phyloP scores from a whole-genome alignment of 192 early-diverging fungal species.

The Backusella parvicylindrica region DNA sequence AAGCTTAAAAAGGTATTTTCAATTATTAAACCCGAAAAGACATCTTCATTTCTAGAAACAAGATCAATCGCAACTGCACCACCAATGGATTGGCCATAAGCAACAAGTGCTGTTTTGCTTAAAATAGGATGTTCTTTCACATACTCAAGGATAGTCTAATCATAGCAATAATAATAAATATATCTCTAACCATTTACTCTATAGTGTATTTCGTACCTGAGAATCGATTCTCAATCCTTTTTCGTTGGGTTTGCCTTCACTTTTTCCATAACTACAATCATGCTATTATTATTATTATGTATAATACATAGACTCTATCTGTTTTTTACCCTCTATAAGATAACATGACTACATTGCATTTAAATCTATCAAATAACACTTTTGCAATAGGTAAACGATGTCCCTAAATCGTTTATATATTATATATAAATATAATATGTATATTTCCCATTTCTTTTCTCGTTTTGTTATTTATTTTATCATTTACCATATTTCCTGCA shows the following conservation, averaged over 20 bases:
- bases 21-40: constrained; percentile 78
- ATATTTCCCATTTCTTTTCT: too few species aligned
- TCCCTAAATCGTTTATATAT: constrained; percentile 48
- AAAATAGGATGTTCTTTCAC: constrained; percentile 72
- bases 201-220: constrained; percentile 41
- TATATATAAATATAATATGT: neutral
- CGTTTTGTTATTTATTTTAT: too few species aligned
- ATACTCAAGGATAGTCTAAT: constrained; percentile 79
- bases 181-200: neutral
- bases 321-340: constrained; percentile 88
- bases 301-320: too few species aligned
- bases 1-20: constrained; percentile 95
- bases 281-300: neutral
- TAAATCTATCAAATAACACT: constrained; percentile 57
- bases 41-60: constrained; percentile 72
- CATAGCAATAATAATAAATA: too few species aligned
- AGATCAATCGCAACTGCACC: constrained; percentile 93
- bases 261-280: constrained; percentile 70
- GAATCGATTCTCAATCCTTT: constrained; percentile 87
- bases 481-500: constrained; percentile 97
- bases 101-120: constrained; percentile 72
- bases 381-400: constrained; percentile 92
- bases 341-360: constrained; percentile 92
- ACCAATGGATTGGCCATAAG: constrained; percentile 95
- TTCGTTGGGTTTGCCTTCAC: constrained; percentile 84